Evolutionary conservation across 139 green algal species (phyloP), one percentile per base, ranked within the genome.

Genomic region (Coccomyxa sp.): DNA sequence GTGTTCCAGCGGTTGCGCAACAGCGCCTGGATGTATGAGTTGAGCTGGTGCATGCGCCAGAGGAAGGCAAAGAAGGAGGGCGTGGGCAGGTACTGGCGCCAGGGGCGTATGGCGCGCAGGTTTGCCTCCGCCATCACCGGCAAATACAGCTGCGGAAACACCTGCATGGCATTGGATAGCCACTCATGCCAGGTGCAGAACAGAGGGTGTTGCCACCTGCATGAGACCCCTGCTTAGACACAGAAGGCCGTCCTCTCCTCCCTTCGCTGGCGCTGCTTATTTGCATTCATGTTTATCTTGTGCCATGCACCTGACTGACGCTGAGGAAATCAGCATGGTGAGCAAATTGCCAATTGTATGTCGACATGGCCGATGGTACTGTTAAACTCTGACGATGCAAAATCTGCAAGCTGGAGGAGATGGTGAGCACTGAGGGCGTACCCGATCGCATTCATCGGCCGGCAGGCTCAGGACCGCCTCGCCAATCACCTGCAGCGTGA

Each of bases 81-180:
- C 16, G 84, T 68, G 13, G 87, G 95, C 32, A 97, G 82, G 79
- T 94, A 95, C 83, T 91, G 87, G 67, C 95, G 91, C 92, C 96
- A 98, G 0, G 94, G 93, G 15, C 86, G 90, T 86, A 99, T 87
- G 83, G 94, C 91, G 16, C 96, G 91, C 78, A 76, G 51, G 87
- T 99, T 97, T 87, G 86, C 91, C 89, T 99, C 96, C 81, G 96
- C 93, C 96, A 99, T 99, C 9, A 98, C 93, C 16, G 96, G 95
- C 59, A 99, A 89, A 86, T 98, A 99, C 80, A 98, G 89, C 82
- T 92, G 79, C 3, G 96, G 95, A 82, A 99, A 98, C 15, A 98
- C 90, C 90, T 95, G 90, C n/a, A 66, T 51, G 38, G 38, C 38
- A 51, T 3, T 51, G 7, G 38, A 51, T 7, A 51, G 3, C 21